Conservation (phyloP, 2,329 filamentous ascomycete species). For the Thermomyces lanuginosus region DNA sequence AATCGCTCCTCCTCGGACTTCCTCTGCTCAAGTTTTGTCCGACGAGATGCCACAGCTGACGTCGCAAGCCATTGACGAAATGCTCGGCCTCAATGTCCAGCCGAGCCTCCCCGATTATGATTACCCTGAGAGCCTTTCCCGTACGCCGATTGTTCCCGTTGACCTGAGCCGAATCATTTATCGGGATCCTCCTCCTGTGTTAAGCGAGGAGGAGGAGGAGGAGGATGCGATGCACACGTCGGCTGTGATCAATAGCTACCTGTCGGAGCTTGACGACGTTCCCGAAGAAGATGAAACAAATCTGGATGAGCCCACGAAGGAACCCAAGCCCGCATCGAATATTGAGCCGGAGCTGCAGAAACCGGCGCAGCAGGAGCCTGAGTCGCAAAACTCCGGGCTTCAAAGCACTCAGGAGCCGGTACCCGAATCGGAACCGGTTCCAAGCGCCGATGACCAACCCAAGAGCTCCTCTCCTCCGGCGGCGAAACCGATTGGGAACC, state of each 20-base stretch:
- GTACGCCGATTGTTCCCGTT: constrained; percentile 8
- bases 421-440: too few relatives aligned
- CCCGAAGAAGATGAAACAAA: constrained; percentile 30
- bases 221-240: constrained; percentile 18
- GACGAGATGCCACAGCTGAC: constrained; percentile 18
- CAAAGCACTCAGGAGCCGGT: too few relatives aligned
- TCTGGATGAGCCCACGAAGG: constrained; percentile 17
- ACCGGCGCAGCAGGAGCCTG: too few relatives aligned
- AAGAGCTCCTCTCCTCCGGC: too few relatives aligned
- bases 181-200: constrained; percentile 15
- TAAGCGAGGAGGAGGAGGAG: constrained; percentile 16
- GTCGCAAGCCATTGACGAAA: constrained; percentile 25
- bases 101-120: constrained; percentile 17
- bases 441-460: too few relatives aligned
- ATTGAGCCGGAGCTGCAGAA: too few relatives aligned
- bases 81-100: constrained; percentile 19
- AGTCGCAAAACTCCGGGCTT: too few relatives aligned
- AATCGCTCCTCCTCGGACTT: constrained; percentile 23
- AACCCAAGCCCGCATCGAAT: constrained; percentile 7
- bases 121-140: constrained; percentile 9
- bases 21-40: constrained; percentile 17
- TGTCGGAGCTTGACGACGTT: constrained; percentile 28
- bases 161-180: constrained; percentile 8
- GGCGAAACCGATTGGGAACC: constrained; percentile 6
- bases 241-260: constrained; percentile 25